phyloP scores from a whole-genome alignment of 495 filamentous ascomycete genomes.

The Cudoniella acicularis region DNA sequence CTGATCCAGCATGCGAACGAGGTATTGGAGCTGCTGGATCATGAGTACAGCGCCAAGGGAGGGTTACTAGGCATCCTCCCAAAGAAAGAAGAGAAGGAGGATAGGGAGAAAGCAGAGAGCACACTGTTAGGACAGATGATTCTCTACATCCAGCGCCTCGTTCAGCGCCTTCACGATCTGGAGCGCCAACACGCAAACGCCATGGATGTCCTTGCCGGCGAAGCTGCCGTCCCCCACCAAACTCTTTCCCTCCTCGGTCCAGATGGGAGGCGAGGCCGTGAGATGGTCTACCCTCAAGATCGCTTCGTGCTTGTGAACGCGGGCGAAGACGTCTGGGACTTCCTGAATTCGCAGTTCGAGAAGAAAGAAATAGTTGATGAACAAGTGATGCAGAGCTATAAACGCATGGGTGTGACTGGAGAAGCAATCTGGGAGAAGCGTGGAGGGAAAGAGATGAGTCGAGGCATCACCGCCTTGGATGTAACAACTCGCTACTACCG shows the following conservation, averaged over 20 bases:
- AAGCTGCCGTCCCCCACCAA: conserved; percentile 44
- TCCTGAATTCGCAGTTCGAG: conserved; percentile 42
- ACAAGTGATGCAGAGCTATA: conserved; percentile 24
- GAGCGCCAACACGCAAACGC: conserved; percentile 44
- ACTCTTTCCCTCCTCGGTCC: conserved; percentile 31
- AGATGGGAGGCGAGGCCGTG: conserved; percentile 34
- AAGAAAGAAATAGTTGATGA: conserved; percentile 34
- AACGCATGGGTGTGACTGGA: conserved; percentile 30
- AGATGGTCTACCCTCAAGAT: conserved; percentile 46
- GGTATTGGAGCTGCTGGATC: conserved; percentile 50
- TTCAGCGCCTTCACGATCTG: conserved; percentile 46
- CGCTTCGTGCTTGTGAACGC: conserved; percentile 48
- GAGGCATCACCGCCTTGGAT: conserved; percentile 41
- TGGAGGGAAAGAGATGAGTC: conserved; percentile 24
- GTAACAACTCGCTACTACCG: conserved; percentile 44
- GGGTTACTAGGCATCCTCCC: conserved; percentile 47
- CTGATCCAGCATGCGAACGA: conserved; percentile 50
- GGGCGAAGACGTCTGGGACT: conserved; percentile 42
- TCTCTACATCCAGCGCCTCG: conserved; percentile 41
- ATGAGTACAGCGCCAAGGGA: conserved; percentile 47
- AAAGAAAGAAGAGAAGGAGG: conserved; percentile 27
- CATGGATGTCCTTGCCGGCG: conserved; percentile 42
- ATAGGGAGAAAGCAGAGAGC: conserved; percentile 28
- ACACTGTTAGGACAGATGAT: conserved; percentile 49
- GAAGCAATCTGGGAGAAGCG: conserved; percentile 24